These are phyloP conservation scores for Ambispora gerdemannii DNA, from an alignment of 192 early-diverging fungal species.

Conservation along the genomic window DNA sequence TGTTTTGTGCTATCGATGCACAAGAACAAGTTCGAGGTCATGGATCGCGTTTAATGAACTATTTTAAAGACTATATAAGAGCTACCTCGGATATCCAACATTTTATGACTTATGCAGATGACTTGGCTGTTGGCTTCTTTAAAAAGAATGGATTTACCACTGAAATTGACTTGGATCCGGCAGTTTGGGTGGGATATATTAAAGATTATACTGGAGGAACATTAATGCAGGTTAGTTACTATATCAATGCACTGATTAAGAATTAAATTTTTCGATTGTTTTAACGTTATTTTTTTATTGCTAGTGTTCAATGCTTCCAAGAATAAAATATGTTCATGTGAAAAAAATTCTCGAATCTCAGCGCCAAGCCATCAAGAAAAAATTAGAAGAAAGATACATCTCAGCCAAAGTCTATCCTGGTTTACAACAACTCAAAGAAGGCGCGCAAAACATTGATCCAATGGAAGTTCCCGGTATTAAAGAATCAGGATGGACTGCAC, in stretches of 20 bases:
- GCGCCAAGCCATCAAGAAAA: constrained; percentile 77
- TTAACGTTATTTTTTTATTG: constrained; percentile 32
- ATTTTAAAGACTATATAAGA: constrained; percentile 91
- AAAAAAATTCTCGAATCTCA: constrained; percentile 73
- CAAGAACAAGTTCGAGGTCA: constrained; percentile 96
- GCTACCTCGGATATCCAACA: constrained; percentile 69
- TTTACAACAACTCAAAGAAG: constrained; percentile 64
- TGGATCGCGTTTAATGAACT: constrained; percentile 93
- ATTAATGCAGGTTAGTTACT: constrained; percentile 74
- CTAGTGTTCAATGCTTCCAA: constrained; percentile 90
- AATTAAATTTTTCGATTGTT: background rate
- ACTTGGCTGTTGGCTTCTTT: constrained; percentile 98
- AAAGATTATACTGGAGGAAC: constrained; percentile 99
- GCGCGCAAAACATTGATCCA: constrained; percentile 65
- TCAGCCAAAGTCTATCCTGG: constrained; percentile 82
- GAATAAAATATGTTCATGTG: constrained; percentile 79
- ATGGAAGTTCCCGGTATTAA: constrained; percentile 82
- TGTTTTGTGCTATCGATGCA: constrained; percentile 92
- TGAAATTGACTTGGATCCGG: constrained; percentile 91
- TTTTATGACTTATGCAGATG: constrained; percentile 98
- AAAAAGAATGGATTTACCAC: constrained; percentile 99
- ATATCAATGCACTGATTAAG: background rate
- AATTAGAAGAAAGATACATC: constrained; percentile 70
- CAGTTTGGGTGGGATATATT: constrained; percentile 96
- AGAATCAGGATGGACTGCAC: constrained; percentile 92